phyloP scores from a whole-genome alignment of 805 yeast genomes.

The Cephaloascus fragrans region DNA sequence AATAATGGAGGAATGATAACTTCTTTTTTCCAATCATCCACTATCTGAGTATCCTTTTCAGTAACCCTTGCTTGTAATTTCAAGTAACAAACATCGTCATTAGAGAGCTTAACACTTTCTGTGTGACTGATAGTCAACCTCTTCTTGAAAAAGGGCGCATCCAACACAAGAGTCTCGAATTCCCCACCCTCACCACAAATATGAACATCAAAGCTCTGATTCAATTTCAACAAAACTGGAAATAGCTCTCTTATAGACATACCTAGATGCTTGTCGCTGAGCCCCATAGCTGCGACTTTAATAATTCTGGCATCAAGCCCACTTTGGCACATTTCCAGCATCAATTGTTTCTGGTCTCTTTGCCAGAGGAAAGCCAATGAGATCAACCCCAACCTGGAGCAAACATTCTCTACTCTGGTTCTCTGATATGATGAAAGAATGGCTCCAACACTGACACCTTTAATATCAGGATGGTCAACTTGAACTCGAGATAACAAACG shows the following conservation, averaged over 20 bases:
- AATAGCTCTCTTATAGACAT: constrained; percentile 51
- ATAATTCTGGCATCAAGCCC: constrained; percentile 71
- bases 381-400: constrained; percentile 59
- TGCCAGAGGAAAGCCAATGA: constrained; percentile 85
- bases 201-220: constrained; percentile 68
- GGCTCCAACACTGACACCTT: constrained; percentile 93
- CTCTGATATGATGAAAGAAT: constrained; percentile 93
- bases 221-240: constrained; percentile 48
- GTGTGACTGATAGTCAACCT: constrained; percentile 30
- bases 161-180: constrained; percentile 86
- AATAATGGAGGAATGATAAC: constrained; percentile 27
- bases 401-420: constrained; percentile 87
- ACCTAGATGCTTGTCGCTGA: constrained; percentile 59
- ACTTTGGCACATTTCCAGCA: constrained; percentile 71
- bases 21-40: constrained; percentile 5
- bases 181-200: constrained; percentile 99
- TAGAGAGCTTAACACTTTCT: constrained; percentile 34
- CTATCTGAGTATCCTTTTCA: constrained; percentile 16
- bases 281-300: constrained; percentile 91
- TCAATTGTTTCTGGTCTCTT: constrained; percentile 65
- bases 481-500: constrained; percentile 39
- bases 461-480: constrained; percentile 53
- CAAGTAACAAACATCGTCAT: constrained; percentile 66
- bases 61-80: constrained; percentile 43
- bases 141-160: constrained; percentile 74